Evolutionary conservation across 495 filamentous ascomycete species (phyloP), one percentile per base, ranked within the genome.

Genomic region (Penicillium waksmanii): DNA sequence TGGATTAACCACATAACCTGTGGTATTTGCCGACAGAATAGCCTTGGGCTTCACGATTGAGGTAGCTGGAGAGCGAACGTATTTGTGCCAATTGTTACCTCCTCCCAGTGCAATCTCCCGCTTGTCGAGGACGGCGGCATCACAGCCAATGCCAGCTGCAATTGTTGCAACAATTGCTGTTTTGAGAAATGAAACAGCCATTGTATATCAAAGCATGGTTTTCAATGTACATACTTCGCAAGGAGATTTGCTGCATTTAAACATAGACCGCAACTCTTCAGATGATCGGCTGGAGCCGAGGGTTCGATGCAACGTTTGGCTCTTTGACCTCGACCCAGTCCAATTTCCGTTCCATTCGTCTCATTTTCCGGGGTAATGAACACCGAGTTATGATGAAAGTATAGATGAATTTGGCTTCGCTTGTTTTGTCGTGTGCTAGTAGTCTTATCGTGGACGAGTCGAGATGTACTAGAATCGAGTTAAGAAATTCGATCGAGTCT

Each of bases 21-120:
- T 54, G 5, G 33, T 62, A 27, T 54, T 57, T 13, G 49, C 49
- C 1, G 49, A 43, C 13, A 50, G 19, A 31, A 57, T 57, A 53
- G 38, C 31, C 31, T 50, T 31, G 5, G 60, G 60, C 42, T 54
- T 62, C 8, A 62, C 25, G 4, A 57, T 48, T 25, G 54, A 38
- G 7, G 9, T 54, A 9, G 15, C 49, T 33, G 60, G 60, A 9
- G 60, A 62, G 11, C 60, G 54, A 53, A 62, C 19, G 56, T 57
- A 62, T 48, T 34, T 40, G 25, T 57, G 60, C 60, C 60, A 62
- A 17, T 19, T 19, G 15, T 18, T 34, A 31, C 27, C 44, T 3
- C 46, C 48, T 12, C 36, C 36, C 10, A 48, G 40, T 15, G 25
- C 25, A 47, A 38, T 19, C 7, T 27, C 34, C 11, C 10, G 57